phyloP scores from a whole-genome alignment of 345 rosid genomes.

The Citrus unshiu region DNA sequence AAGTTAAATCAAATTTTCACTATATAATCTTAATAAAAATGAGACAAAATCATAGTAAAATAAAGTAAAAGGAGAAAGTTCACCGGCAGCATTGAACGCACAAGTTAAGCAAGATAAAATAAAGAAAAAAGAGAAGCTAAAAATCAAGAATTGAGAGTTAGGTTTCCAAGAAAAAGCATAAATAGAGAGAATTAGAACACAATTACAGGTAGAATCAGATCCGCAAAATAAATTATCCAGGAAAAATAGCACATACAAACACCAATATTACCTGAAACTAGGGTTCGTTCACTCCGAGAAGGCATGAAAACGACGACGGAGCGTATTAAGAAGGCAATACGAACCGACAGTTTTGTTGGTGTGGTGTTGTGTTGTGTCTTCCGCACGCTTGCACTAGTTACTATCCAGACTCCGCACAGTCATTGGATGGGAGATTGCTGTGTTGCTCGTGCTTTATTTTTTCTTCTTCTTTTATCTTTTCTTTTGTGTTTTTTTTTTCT shows the following conservation, averaged over 20 bases:
- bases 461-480: background rate
- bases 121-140: background rate
- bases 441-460: too few relatives aligned
- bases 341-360: background rate
- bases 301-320: background rate
- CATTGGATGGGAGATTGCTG: background rate
- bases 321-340: background rate
- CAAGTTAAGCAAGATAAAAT: background rate
- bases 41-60: background rate
- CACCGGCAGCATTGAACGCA: background rate
- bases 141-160: background rate
- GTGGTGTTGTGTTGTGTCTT: background rate
- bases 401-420: background rate
- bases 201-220: background rate
- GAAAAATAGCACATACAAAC: too few relatives aligned
- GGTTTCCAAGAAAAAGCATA: background rate
- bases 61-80: background rate
- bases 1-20: too few relatives aligned
- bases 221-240: background rate
- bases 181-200: background rate
- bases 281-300: background rate
- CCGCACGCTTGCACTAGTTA: background rate
- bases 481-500: background rate
- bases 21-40: background rate
- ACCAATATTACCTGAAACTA: background rate